Base-by-base conservation (phyloP, 768 basidiomycete species). In the Cytidiella melzeri region DNA sequence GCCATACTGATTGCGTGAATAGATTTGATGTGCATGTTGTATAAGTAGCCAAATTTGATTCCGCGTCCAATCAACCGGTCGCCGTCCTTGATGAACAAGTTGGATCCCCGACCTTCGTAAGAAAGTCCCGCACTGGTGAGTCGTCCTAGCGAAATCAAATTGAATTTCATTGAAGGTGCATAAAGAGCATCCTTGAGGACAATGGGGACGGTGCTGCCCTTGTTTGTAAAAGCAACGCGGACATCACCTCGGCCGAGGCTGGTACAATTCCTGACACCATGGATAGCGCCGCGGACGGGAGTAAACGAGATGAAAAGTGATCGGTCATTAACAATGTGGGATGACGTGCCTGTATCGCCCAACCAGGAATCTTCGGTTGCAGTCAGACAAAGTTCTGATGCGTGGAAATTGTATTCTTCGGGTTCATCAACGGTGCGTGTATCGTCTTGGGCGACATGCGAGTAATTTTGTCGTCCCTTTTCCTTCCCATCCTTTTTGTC, bases 131-230 rank as follows among this genome's bases (percentile, higher is more conserved):
- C 47, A 37, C 10, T 7, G 18, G 48, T 43, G n/a, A 43, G 40
- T 1, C 54, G 51, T 6, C 48, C 49, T 23, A 59, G 21, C 1
- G 55, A 52, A 26, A 56, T n/a, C n/a, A n/a, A n/a, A n/a, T n/a
- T n/a, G n/a, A n/a, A n/a, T n/a, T n/a, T n/a, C n/a, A n/a, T n/a
- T 28, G 5, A 52, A 49, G 36, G 56, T 6, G 54, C 34, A 40
- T 55, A 45, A 5, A 55, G 36, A 18, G 43, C 50, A 19, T 56
- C 25, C 12, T 37, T 28, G 24, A 59, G 50, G 0, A 52, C 55
- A 24, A 57, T 36, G 1, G 45, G 13, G 2, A 20, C 36, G 1
- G 7, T 20, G 26, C 42, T 23, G 12, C n/a, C n/a, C n/a, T n/a
- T 47, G 19, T 24, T 23, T 1, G 5, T 15, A 41, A 53, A 49